Conservation (phyloP, 352 stramenopile genomes). For the Pythium utonaiense region DNA sequence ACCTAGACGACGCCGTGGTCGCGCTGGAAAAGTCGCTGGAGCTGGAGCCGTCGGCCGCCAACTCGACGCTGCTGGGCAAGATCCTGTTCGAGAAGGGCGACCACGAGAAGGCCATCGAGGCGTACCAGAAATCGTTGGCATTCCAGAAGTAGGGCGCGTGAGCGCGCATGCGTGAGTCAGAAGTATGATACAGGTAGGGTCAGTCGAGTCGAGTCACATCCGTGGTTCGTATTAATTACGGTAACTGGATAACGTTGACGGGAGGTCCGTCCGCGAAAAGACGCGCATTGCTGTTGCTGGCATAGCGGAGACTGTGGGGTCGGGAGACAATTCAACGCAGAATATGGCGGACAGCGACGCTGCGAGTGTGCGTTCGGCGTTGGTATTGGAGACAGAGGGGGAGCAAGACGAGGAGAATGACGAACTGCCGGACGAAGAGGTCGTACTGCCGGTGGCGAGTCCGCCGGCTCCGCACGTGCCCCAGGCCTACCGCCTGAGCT, state of each 20-base stretch:
- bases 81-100: constrained; percentile 87
- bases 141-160: constrained; percentile 13
- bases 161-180: background rate
- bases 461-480: background rate
- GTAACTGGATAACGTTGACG: background rate
- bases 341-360: background rate
- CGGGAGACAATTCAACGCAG: background rate
- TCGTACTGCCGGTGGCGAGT: background rate
- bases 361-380: background rate
- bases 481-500: constrained; percentile 26
- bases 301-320: background rate
- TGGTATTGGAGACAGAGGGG: background rate
- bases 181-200: background rate
- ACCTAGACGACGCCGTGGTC: constrained; percentile 68
- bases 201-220: no score
- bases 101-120: constrained; percentile 81
- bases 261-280: background rate
- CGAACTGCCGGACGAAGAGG: background rate
- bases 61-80: constrained; percentile 82
- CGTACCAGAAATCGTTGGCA: constrained; percentile 81
- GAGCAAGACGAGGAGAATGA: background rate
- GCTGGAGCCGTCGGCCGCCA: constrained; percentile 73
- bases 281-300: background rate
- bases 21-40: constrained; percentile 64
- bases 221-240: background rate